These are phyloP conservation scores for Skeletonema tropicum DNA, from an alignment of 108 stramenopile genomes.

Conservation along the genomic window DNA sequence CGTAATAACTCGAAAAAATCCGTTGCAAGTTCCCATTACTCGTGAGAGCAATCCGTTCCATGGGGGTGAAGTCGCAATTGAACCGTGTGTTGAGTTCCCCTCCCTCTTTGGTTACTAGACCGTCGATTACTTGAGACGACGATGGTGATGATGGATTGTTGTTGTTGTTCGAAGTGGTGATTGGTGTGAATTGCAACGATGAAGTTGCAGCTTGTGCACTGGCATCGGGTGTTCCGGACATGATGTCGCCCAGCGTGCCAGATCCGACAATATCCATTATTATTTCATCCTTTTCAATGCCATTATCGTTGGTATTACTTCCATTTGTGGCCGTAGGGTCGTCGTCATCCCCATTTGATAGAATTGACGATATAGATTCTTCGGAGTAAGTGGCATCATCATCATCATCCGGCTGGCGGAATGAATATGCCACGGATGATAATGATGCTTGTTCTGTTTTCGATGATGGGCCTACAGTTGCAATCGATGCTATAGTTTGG, in stretches of 20 bases:
- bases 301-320: not conserved
- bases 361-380: not conserved
- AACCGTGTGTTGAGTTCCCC: slow-evolving; percentile 46
- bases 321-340: not conserved
- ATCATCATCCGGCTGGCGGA: not conserved
- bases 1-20: slow-evolving; percentile 83
- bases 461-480: too few species aligned
- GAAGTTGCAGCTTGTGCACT: not conserved
- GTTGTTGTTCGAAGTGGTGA: not conserved
- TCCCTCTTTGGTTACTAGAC: slow-evolving; percentile 56
- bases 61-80: slow-evolving; percentile 48
- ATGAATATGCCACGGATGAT: not conserved
- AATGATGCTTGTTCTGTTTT: not conserved
- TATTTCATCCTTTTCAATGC: slow-evolving; percentile 1
- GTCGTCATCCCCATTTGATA: not conserved
- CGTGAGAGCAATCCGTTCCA: slow-evolving; percentile 85
- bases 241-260: slow-evolving; percentile 84
- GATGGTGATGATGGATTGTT: not conserved
- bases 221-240: slow-evolving; percentile 51
- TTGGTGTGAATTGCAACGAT: not conserved
- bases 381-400: not conserved
- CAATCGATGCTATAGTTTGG: too few species aligned
- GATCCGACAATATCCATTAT: slow-evolving; percentile 34
- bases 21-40: slow-evolving; percentile 88
- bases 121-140: slow-evolving; percentile 21